phyloP scores from a whole-genome alignment of 1,139 yeast species.

The Scheffersomyces illinoinensis region DNA sequence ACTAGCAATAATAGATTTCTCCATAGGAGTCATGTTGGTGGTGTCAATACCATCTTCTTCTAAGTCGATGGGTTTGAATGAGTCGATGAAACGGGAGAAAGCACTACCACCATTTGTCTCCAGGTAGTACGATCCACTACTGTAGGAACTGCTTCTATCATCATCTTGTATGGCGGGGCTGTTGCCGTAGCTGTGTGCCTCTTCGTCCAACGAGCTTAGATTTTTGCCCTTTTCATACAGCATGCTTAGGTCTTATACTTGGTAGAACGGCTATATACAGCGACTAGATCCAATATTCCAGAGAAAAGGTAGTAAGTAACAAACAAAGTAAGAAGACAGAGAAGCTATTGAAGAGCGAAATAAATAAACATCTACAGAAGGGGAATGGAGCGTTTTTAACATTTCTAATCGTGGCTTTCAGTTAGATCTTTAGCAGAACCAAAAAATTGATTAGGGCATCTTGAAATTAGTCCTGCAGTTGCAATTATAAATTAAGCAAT shows the following conservation, averaged over 20 bases:
- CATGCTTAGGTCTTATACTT: neutral
- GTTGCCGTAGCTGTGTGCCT: conserved; percentile 13
- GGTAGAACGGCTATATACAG: neutral
- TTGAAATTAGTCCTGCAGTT: neutral
- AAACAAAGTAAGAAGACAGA: too few relatives aligned
- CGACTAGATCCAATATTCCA: neutral
- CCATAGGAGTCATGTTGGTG: conserved; percentile 26
- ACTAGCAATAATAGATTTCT: conserved; percentile 34
- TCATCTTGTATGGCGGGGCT: conserved; percentile 4
- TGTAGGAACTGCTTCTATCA: conserved; percentile 6
- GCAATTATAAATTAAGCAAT: neutral
- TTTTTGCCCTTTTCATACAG: neutral
- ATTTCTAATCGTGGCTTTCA: neutral
- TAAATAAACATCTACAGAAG: neutral
- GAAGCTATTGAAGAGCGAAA: neutral
- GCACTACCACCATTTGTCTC: conserved; percentile 11
- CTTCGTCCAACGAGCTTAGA: conserved; percentile 9
- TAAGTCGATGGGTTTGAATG: conserved; percentile 42
- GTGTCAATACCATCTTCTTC: conserved; percentile 43
- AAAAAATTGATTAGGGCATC: neutral
- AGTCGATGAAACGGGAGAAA: conserved; percentile 28
- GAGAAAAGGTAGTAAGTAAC: neutral
- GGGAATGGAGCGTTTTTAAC: neutral
- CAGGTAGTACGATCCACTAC: conserved; percentile 13
- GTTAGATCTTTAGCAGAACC: neutral